Conservation (phyloP, 108 stramenopile species). For the Cylindrotheca fusiformis region DNA sequence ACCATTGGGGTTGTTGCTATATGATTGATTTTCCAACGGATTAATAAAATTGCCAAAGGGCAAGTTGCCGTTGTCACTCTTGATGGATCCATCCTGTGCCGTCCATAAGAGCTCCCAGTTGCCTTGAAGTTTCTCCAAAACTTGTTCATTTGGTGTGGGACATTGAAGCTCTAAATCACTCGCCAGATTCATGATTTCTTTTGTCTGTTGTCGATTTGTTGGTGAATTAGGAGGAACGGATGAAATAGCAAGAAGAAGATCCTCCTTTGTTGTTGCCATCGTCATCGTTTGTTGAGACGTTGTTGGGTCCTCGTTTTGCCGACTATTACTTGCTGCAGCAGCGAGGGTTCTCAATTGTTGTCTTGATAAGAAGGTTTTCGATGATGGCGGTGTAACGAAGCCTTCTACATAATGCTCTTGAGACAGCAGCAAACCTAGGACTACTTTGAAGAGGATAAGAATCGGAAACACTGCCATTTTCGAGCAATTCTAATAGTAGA, state of each 20-base stretch:
- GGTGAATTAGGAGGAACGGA: constrained; percentile 36
- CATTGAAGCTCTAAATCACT: constrained; percentile 45
- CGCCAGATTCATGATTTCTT: constrained; percentile 48
- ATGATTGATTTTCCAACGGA: constrained; percentile 84
- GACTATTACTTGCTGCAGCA: too few species aligned
- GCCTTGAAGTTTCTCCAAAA: constrained; percentile 48
- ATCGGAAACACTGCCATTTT: too few species aligned
- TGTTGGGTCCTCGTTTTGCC: too few species aligned
- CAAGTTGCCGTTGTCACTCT: background rate
- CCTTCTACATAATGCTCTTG: too few species aligned
- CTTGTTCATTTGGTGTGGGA: constrained; percentile 48
- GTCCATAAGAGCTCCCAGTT: constrained; percentile 87
- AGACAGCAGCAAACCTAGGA: too few species aligned
- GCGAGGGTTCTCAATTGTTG: too few species aligned
- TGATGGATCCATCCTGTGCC: constrained; percentile 58
- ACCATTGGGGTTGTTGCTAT: constrained; percentile 65
- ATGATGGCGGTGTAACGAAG: too few species aligned
- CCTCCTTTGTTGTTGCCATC: too few species aligned
- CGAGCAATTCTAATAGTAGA: too few species aligned
- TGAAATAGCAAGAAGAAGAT: background rate
- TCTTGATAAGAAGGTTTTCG: too few species aligned
- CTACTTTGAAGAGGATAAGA: too few species aligned
- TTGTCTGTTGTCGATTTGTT: constrained; percentile 49
- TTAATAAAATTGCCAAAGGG: constrained; percentile 4
- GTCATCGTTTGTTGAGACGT: too few species aligned